Conservation (phyloP, 345 rosid species). For the Sonneratia caseolaris region DNA sequence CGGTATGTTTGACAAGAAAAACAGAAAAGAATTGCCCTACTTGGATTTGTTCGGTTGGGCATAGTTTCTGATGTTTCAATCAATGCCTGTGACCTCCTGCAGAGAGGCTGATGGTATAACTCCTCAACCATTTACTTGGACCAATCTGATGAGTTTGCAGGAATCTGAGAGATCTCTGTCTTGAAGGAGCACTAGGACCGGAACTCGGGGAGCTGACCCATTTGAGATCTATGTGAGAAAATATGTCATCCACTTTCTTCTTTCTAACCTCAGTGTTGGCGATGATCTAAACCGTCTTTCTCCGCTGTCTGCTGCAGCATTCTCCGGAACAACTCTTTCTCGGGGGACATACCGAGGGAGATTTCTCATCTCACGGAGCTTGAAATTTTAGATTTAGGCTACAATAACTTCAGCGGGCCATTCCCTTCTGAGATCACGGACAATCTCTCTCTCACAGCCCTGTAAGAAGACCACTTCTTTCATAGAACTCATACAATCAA, state of each 20-base stretch:
- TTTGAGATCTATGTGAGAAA: conserved; percentile 67
- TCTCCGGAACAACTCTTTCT: conserved; percentile 74
- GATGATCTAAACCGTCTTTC: background rate
- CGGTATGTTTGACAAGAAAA: background rate
- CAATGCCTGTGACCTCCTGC: background rate
- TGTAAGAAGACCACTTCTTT: conserved; percentile 21
- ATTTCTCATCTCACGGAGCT: conserved; percentile 54
- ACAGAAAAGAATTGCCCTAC: too few species aligned
- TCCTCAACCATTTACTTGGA: background rate
- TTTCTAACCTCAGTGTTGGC: background rate
- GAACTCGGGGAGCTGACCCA: conserved; percentile 49
- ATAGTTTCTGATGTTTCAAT: too few species aligned
- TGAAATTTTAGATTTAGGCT: conserved; percentile 73
- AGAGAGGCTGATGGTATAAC: background rate
- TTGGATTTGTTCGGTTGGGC: too few species aligned
- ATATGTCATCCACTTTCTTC: background rate
- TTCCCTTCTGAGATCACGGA: conserved; percentile 34
- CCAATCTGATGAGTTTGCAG: conserved; percentile 15
- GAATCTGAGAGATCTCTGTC: conserved; percentile 63
- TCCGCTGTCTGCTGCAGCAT: conserved; percentile 29
- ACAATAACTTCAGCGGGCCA: conserved; percentile 60
- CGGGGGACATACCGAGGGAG: conserved; percentile 62
- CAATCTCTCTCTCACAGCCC: conserved; percentile 31
- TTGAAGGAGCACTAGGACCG: conserved; percentile 61
- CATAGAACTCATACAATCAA: background rate